phyloP scores from a whole-genome alignment of 805 yeast species.

The Pichia sporocuriosa region DNA sequence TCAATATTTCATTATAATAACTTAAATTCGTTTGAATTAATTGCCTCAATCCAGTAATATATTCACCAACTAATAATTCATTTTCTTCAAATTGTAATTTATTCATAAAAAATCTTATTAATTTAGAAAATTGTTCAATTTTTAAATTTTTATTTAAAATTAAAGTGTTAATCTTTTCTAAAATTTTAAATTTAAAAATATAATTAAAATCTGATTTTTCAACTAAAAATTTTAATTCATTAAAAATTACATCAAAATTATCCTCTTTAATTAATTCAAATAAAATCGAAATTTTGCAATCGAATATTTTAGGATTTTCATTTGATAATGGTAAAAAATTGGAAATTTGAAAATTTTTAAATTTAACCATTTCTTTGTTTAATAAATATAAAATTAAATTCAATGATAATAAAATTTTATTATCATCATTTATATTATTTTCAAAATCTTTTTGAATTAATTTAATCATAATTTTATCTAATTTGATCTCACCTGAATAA shows the following conservation, averaged over 20 bases:
- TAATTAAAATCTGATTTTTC: slow-evolving; percentile 21
- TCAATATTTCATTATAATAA: slow-evolving; percentile 47
- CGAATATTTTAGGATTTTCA: slow-evolving; percentile 40
- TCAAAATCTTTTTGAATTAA: slow-evolving; percentile 11
- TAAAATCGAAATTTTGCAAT: slow-evolving; percentile 54
- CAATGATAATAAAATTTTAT: slow-evolving; percentile 10
- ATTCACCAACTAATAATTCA: slow-evolving; percentile 46
- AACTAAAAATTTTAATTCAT: slow-evolving; percentile 58
- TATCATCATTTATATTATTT: slow-evolving; percentile 3
- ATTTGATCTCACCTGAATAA: slow-evolving; percentile 31
- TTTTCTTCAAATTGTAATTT: slow-evolving; percentile 26
- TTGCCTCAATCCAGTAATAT: slow-evolving; percentile 64
- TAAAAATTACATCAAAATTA: slow-evolving; percentile 45
- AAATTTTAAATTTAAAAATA: slow-evolving; percentile 37
- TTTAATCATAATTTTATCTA: slow-evolving; percentile 44
- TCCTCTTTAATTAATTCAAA: slow-evolving; percentile 48
- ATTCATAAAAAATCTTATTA: slow-evolving; percentile 58
- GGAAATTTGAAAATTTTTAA: slow-evolving; percentile 30
- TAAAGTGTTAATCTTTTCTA: slow-evolving; percentile 43
- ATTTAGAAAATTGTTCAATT: slow-evolving; percentile 42
- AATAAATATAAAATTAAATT: slow-evolving; percentile 19
- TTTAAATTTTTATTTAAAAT: slow-evolving; percentile 21
- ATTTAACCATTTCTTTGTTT: slow-evolving; percentile 33
- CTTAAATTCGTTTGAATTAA: slow-evolving; percentile 59
- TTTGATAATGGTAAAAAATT: slow-evolving; percentile 51